A percentile compares a stretch with the other conserved stretches of the same genome.
phyloP scores from a whole-genome alignment of 2,329 filamentous ascomycete species.

The Sclerotinia spermophila region DNA sequence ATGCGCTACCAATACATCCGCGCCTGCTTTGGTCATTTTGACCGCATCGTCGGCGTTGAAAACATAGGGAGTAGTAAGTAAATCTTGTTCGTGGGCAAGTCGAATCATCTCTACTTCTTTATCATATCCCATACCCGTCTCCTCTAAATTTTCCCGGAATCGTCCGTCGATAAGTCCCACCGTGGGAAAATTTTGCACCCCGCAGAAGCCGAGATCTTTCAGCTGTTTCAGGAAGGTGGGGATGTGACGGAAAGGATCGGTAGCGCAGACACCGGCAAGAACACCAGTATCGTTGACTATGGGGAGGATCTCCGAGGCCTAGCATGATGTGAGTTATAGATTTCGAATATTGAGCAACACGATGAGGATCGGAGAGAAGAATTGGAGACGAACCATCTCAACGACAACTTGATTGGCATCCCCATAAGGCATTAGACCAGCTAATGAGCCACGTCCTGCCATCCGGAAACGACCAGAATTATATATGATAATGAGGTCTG shows the following conservation, averaged over 20 bases:
- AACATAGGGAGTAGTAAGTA: conserved; percentile 68
- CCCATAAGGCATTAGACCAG: conserved; percentile 67
- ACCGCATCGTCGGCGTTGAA: conserved; percentile 60
- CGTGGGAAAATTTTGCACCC: conserved; percentile 71
- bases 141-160: conserved; percentile 65
- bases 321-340: background rate
- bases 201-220: conserved; percentile 60
- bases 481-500: conserved; percentile 68
- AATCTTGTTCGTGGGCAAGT: conserved; percentile 53
- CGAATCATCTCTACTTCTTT: conserved; percentile 64
- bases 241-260: conserved; percentile 65
- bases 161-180: conserved; percentile 67
- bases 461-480: conserved; percentile 71
- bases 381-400: conserved; percentile 48
- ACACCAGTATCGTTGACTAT: conserved; percentile 62
- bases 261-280: conserved; percentile 67
- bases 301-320: conserved; percentile 60
- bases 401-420: conserved; percentile 68
- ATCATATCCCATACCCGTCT: conserved; percentile 67
- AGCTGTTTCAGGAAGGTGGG: conserved; percentile 57
- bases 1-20: conserved; percentile 65
- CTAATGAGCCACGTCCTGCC: conserved; percentile 66
- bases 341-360: too few species aligned
- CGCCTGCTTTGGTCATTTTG: conserved; percentile 61
- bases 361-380: too few species aligned